Conservation (phyloP, 1,139 yeast species). For the Saccharomyces hybrid region DNA sequence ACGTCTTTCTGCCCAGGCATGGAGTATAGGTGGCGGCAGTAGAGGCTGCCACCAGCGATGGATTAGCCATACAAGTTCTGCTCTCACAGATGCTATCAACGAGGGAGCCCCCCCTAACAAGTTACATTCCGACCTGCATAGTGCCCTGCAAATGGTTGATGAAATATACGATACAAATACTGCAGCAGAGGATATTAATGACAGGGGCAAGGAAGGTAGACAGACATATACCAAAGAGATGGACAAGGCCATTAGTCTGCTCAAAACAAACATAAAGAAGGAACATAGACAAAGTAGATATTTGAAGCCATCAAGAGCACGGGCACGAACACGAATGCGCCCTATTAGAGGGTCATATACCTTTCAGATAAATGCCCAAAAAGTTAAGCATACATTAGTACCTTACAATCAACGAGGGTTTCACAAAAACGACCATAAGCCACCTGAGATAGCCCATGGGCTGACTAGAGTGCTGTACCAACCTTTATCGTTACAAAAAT, state of each 20-base stretch:
- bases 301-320: background rate
- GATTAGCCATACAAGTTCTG: background rate
- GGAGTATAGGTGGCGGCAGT: background rate
- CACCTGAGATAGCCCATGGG: slow-evolving; percentile 51
- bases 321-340: background rate
- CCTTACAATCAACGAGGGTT: background rate
- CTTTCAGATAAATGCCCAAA: background rate
- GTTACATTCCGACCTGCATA: background rate
- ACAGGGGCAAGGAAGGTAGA: background rate
- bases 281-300: background rate
- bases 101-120: background rate
- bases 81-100: background rate
- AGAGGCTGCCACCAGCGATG: background rate
- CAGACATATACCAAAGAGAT: background rate
- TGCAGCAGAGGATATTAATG: background rate
- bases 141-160: background rate
- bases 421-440: slow-evolving; percentile 9
- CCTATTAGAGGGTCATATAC: background rate
- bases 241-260: background rate
- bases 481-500: slow-evolving; percentile 69
- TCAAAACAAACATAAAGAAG: background rate
- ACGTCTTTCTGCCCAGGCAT: background rate
- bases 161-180: background rate
- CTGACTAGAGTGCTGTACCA: slow-evolving; percentile 65
- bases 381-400: background rate